Evolutionary conservation across 768 basidiomycete genomes (phyloP), one percentile per base, ranked within the genome.

Genomic region (Thelephora ganbajun): DNA sequence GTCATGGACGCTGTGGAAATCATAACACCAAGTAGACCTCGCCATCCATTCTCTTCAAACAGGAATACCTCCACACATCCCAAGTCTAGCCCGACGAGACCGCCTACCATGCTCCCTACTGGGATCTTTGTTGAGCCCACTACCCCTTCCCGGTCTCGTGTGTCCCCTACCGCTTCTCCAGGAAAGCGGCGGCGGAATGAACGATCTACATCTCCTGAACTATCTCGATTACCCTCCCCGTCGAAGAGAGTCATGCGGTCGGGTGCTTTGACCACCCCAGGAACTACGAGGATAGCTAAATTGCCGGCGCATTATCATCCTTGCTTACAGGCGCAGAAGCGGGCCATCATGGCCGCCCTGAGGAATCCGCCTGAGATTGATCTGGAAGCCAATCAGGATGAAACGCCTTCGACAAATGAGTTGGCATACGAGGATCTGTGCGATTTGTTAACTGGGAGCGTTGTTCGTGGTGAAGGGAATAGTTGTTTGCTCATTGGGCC

Each of bases 401-500:
- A 57, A 1, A 63, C 63, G 14, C 50, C 51, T 9, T 61, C 70
- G 1, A 69, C 77, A 4, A 81, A 85, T 56, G 60, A 53, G 1
- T 56, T 66, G 14, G 79, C 84, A 0, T 63, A 70, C 22, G 57
- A 73, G 33, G 78, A 86, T 48, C 60, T 97, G 11, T 57, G 63
- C 1, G 72, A 76, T 43, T 63, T 97, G 18, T 66, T 96, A 4
- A 60, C 64, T 18, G 92, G 91, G 11, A 89, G 88, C 1, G 70
- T 85, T 4, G 65, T 66, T 18, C 74, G 91, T 23, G 84, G 83
- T 9, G 93, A 97, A 67, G 92, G 93, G 2, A 97, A 97, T 52
- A 94, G 91, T 49, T 96, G 92, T 57, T 70, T 96, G 47, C 59
- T 97, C 2, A 69, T 91, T 39, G 93, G 93, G 16, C 82, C 89